Percentiles rank a stretch among this genome's conserved stretches.
Conservation (phyloP, 192 early-diverging fungal genomes). For the Entomortierella parvispora region DNA sequence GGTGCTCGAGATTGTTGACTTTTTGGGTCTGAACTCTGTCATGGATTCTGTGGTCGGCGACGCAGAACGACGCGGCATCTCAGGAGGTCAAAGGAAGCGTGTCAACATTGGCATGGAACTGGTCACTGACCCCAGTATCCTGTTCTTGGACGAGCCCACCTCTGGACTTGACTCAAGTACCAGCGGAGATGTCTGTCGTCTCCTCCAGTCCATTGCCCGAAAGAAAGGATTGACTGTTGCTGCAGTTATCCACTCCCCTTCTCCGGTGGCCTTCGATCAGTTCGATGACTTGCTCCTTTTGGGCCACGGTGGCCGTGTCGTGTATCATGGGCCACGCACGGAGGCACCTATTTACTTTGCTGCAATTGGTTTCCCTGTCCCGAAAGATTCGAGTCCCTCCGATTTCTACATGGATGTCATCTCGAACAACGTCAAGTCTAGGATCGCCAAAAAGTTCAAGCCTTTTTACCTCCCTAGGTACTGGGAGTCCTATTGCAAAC, state of each 20-base stretch:
- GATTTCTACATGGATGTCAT: slow-evolving; percentile 79
- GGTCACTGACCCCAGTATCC: slow-evolving; percentile 63
- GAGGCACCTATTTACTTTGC: slow-evolving; percentile 62
- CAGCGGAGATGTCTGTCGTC: slow-evolving; percentile 67
- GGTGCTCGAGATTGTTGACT: slow-evolving; percentile 65
- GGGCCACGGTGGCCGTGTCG: slow-evolving; percentile 73
- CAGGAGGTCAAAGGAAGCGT: slow-evolving; percentile 78
- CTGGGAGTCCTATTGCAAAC: slow-evolving; percentile 59
- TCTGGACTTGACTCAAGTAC: slow-evolving; percentile 76
- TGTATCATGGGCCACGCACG: slow-evolving; percentile 69
- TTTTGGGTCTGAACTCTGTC: slow-evolving; percentile 66
- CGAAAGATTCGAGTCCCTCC: slow-evolving; percentile 52
- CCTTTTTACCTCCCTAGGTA: slow-evolving; percentile 57
- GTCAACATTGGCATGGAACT: slow-evolving; percentile 85
- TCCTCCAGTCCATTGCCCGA: slow-evolving; percentile 69
- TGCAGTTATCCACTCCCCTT: slow-evolving; percentile 80
- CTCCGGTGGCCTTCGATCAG: slow-evolving; percentile 68
- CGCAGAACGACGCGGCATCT: slow-evolving; percentile 72
- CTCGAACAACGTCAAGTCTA: slow-evolving; percentile 60
- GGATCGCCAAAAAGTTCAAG: slow-evolving; percentile 41
- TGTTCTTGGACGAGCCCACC: slow-evolving; percentile 80
- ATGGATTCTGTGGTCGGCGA: slow-evolving; percentile 66
- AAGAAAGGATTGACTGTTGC: slow-evolving; percentile 70
- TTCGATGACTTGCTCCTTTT: slow-evolving; percentile 79
- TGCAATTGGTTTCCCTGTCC: slow-evolving; percentile 56